Conservation (phyloP, 2,329 filamentous ascomycete species). For the Westerdykella ornata region DNA sequence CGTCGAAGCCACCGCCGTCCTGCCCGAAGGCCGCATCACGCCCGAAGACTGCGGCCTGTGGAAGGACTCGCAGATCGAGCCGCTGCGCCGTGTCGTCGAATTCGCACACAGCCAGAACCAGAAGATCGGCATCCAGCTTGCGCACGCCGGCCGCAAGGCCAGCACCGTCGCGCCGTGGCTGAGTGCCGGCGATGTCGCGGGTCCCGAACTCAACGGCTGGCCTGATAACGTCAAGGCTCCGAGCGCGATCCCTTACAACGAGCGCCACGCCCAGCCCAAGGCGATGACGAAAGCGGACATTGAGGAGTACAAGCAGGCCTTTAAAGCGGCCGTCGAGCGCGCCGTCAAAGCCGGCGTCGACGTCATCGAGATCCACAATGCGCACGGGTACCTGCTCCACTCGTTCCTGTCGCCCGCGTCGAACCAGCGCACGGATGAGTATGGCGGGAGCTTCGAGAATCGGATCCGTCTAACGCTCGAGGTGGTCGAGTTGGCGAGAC, state of each 20-base stretch:
- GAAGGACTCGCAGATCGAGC: constrained; percentile 74
- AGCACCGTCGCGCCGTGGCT: constrained; percentile 60
- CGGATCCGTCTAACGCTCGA: constrained; percentile 62
- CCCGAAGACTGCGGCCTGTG: constrained; percentile 75
- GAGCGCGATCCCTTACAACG: constrained; percentile 56
- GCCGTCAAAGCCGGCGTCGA: constrained; percentile 60
- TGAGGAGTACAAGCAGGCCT: constrained; percentile 55
- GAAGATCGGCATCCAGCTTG: constrained; percentile 72
- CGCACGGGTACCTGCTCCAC: constrained; percentile 71
- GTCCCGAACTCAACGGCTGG: constrained; percentile 50
- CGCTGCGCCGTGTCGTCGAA: constrained; percentile 63
- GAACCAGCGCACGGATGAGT: constrained; percentile 63
- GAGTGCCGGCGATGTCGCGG: constrained; percentile 49
- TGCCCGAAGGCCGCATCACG: constrained; percentile 72
- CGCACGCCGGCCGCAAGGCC: constrained; percentile 65
- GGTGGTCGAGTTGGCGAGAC: constrained; percentile 56
- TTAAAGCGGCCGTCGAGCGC: constrained; percentile 54
- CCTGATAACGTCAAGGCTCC: constrained; percentile 51
- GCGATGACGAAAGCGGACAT: constrained; percentile 66
- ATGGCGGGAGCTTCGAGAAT: constrained; percentile 67
- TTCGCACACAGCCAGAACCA: constrained; percentile 74
- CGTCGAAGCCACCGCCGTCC: constrained; percentile 71
- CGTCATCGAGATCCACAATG: constrained; percentile 71
- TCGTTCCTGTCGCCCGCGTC: constrained; percentile 61
- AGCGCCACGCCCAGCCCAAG: constrained; percentile 55